Evolutionary conservation across 768 basidiomycete genomes (phyloP).

Genomic region (Tylopilus plumbeoviolaceoides): DNA sequence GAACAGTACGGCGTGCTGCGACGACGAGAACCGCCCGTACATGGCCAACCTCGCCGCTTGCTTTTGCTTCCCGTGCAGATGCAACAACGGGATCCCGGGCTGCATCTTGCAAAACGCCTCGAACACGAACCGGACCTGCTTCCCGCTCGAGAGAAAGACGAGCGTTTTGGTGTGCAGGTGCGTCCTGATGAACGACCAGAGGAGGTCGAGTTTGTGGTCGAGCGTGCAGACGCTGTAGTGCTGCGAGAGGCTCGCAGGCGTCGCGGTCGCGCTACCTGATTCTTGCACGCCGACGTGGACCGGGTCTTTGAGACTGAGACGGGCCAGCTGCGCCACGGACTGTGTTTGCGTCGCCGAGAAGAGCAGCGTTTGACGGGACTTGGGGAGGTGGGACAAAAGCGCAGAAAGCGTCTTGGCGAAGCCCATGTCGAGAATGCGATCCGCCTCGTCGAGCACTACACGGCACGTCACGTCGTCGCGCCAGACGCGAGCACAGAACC

Average conservation of each 20-base stretch:
- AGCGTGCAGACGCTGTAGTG: constrained; percentile 81
- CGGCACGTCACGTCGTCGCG: neutral
- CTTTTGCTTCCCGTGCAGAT: constrained; percentile 95
- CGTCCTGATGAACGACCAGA: constrained; percentile 94
- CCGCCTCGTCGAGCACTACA: constrained; percentile 92
- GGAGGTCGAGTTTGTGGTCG: constrained; percentile 83
- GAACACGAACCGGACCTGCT: constrained; percentile 95
- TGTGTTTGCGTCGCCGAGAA: constrained; percentile 97
- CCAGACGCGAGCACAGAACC: neutral
- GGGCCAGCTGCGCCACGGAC: constrained; percentile 83
- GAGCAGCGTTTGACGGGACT: constrained; percentile 88
- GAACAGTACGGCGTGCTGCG: constrained; percentile 81
- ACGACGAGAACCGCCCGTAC: constrained; percentile 76
- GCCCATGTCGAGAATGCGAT: constrained; percentile 95
- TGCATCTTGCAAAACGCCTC: constrained; percentile 96
- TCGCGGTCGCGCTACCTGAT: constrained; percentile 42
- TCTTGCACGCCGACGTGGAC: constrained; percentile 64
- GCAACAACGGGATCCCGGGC: constrained; percentile 86
- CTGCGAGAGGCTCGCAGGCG: constrained; percentile 80
- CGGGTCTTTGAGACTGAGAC: constrained; percentile 83
- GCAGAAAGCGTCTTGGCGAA: constrained; percentile 87
- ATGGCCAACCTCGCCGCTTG: constrained; percentile 82
- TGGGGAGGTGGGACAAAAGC: constrained; percentile 87
- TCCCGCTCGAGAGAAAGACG: constrained; percentile 92
- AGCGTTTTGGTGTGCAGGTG: constrained; percentile 89